These are phyloP conservation scores for Rhizopus microsporus DNA, from an alignment of 371 early-diverging fungal genomes.

Conservation along the genomic window DNA sequence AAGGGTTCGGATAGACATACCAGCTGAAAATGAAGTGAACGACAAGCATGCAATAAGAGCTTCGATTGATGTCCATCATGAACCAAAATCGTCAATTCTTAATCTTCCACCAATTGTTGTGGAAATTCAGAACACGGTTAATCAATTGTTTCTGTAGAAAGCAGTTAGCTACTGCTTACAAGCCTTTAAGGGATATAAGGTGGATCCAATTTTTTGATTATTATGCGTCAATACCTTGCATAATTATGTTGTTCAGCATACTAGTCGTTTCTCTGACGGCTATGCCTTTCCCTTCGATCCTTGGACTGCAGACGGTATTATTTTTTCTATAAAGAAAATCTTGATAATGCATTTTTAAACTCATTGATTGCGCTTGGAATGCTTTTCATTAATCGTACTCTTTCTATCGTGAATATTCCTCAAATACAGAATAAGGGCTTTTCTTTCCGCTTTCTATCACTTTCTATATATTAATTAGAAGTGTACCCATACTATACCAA, in stretches of 20 bases:
- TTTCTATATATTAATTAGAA: too few species aligned
- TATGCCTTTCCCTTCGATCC: conserved; percentile 6
- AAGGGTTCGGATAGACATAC: too few species aligned
- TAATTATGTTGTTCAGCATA: conserved; percentile 7
- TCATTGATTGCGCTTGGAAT: conserved; percentile 12
- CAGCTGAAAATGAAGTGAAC: too few species aligned
- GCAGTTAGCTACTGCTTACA: conserved; percentile 7
- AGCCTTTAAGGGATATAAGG: conserved; percentile 3
- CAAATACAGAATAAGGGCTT: too few species aligned
- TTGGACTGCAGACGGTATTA: conserved; percentile 8
- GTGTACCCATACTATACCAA: too few species aligned
- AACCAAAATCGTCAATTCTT: background rate
- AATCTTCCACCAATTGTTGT: conserved; percentile 7
- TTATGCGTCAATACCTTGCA: conserved; percentile 7
- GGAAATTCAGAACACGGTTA: conserved; percentile 9
- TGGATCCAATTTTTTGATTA: conserved; percentile 6
- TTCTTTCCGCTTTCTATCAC: too few species aligned
- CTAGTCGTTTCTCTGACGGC: conserved; percentile 6
- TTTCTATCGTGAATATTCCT: background rate
- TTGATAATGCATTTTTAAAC: conserved; percentile 1
- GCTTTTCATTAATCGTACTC: conserved; percentile 6
- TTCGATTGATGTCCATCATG: background rate
- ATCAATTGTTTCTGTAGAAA: too few species aligned
- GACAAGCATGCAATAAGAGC: too few species aligned
- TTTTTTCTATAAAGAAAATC: conserved; percentile 14